These are phyloP conservation scores for Cymbopogon flexuosus DNA, from an alignment of 202 grass and related monocot genomes.

Conservation along the genomic window DNA sequence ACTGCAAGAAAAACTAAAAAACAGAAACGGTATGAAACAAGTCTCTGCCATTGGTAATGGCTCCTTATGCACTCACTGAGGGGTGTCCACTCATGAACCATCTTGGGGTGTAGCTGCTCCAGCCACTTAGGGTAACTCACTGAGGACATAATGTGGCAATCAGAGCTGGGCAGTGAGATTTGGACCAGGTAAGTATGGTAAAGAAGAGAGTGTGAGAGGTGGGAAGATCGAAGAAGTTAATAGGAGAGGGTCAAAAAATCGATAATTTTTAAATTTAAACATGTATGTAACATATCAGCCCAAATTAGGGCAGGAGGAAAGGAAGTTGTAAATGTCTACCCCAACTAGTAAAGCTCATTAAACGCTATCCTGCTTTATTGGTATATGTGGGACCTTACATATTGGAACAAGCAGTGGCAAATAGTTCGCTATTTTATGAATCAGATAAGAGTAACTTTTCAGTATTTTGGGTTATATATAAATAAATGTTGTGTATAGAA, in stretches of 20 bases:
- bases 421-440: neutral
- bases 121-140: neutral
- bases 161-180: neutral
- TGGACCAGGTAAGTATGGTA: neutral
- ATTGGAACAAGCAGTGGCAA: neutral
- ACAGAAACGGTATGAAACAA: neutral
- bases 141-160: neutral
- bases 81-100: neutral
- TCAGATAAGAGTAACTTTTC: neutral
- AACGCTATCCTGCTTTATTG: neutral
- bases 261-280: neutral
- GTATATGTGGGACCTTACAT: conserved; percentile 6
- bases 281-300: neutral
- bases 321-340: neutral
- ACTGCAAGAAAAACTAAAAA: neutral
- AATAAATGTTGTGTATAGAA: neutral
- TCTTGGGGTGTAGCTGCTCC: neutral
- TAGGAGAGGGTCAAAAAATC: neutral
- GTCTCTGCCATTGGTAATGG: neutral
- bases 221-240: neutral
- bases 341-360: neutral
- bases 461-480: neutral
- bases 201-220: neutral
- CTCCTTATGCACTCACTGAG: neutral
- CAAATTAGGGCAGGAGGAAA: neutral